Evolutionary conservation across 192 early-diverging fungal species (phyloP).

Genomic region (Entomortierella lignicola): DNA sequence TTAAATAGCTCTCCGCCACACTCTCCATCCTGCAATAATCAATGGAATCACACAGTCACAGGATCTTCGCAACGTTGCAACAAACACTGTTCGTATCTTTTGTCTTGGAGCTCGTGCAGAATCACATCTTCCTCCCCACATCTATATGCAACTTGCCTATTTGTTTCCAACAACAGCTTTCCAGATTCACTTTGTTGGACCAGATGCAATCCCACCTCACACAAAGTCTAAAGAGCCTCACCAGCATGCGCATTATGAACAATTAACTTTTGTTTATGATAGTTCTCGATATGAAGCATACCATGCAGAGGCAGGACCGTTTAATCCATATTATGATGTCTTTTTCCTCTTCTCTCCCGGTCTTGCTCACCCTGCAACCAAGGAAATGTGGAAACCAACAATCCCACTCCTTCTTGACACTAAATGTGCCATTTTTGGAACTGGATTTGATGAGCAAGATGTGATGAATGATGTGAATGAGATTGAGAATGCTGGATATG

Average conservation of each 20-base stretch:
- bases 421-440: constrained; percentile 83
- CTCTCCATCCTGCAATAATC: constrained; percentile 43
- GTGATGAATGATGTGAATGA: constrained; percentile 67
- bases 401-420: constrained; percentile 75
- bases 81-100: constrained; percentile 73
- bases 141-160: constrained; percentile 79
- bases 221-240: constrained; percentile 42
- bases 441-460: constrained; percentile 79
- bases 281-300: constrained; percentile 74
- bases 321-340: constrained; percentile 82
- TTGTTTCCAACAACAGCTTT: constrained; percentile 78
- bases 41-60: constrained; percentile 45
- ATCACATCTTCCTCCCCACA: constrained; percentile 77
- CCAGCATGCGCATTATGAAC: constrained; percentile 60
- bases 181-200: constrained; percentile 85
- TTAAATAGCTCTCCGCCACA: constrained; percentile 44
- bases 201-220: constrained; percentile 70
- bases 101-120: constrained; percentile 80
- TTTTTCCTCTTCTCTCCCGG: constrained; percentile 87
- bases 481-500: constrained; percentile 48
- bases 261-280: constrained; percentile 76
- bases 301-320: constrained; percentile 66
- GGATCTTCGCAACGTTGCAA: constrained; percentile 37
- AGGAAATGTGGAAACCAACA: constrained; percentile 73
- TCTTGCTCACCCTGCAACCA: constrained; percentile 69